phyloP scores from a whole-genome alignment of 2,329 filamentous ascomycete species.

The Alternaria tenuissima region DNA sequence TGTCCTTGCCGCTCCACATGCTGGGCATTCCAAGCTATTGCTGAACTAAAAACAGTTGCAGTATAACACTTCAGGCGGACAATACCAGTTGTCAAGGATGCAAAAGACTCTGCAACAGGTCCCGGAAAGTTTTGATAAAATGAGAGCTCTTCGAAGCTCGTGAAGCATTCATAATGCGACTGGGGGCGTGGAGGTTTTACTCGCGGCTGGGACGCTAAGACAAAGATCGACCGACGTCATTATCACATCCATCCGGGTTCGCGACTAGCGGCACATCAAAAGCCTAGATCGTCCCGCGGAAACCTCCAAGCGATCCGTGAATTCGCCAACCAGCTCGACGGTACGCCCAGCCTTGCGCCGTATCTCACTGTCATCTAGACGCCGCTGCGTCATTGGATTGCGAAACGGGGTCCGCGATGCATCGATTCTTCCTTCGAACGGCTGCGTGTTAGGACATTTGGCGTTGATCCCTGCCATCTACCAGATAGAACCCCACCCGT shows the following conservation, averaged over 20 bases:
- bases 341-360: conserved; percentile 8
- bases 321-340: conserved; percentile 9
- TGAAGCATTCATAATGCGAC: conserved; percentile 1
- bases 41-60: conserved; percentile 24
- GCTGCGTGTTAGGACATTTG: conserved; percentile 14
- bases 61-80: not conserved
- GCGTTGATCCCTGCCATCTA: conserved; percentile 21
- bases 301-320: conserved; percentile 3
- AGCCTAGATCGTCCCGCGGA: conserved; percentile 16
- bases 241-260: conserved; percentile 9
- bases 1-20: conserved; percentile 61
- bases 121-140: not conserved
- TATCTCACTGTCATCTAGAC: conserved; percentile 1
- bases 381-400: conserved; percentile 7
- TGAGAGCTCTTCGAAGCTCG: conserved; percentile 18
- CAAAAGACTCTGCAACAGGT: not conserved
- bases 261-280: conserved; percentile 21
- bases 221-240: conserved; percentile 30
- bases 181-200: conserved; percentile 22
- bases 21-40: conserved; percentile 45
- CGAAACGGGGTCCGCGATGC: conserved; percentile 7
- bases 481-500: conserved; percentile 15
- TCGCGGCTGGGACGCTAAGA: conserved; percentile 26
- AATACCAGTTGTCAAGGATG: not conserved
- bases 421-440: not conserved